These are phyloP conservation scores for Phytophthora ramorum DNA, from an alignment of 352 stramenopile species.

Conservation along the genomic window DNA sequence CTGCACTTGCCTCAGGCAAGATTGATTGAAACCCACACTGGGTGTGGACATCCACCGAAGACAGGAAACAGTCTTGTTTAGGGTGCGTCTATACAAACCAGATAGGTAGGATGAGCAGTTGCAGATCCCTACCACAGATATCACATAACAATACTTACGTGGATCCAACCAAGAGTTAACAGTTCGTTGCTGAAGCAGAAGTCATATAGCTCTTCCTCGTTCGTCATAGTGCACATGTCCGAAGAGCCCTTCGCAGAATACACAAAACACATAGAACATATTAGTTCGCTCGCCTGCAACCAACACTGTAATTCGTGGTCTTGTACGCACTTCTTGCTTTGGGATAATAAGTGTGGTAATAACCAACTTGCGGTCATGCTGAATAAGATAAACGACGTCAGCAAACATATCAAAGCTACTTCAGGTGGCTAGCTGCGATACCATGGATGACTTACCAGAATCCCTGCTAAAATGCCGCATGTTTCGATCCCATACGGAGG, in stretches of 20 bases:
- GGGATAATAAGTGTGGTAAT: slow-evolving; percentile 90
- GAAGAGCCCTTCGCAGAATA: slow-evolving; percentile 67
- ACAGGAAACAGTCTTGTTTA: slow-evolving; percentile 89
- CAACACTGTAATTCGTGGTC: neutral
- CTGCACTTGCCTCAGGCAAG: slow-evolving; percentile 68
- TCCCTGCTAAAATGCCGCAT: slow-evolving; percentile 88
- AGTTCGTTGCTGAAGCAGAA: slow-evolving; percentile 88
- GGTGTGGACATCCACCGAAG: slow-evolving; percentile 91
- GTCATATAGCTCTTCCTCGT: slow-evolving; percentile 90
- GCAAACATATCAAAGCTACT: neutral
- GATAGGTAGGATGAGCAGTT: slow-evolving; percentile 1
- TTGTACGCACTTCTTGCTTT: slow-evolving; percentile 75
- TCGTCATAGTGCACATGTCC: slow-evolving; percentile 88
- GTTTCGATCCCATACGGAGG: slow-evolving; percentile 89
- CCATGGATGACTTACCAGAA: slow-evolving; percentile 51
- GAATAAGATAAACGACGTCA: neutral
- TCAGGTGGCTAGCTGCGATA: neutral
- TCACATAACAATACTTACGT: slow-evolving; percentile 51
- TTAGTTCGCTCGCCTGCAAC: neutral
- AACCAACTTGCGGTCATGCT: slow-evolving; percentile 63
- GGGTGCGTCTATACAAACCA: slow-evolving; percentile 75
- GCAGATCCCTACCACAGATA: neutral
- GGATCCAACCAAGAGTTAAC: slow-evolving; percentile 92
- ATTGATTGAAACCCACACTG: slow-evolving; percentile 92
- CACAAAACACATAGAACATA: neutral